Base-by-base conservation (phyloP, 83 land plant species). In the Thuja plicata region DNA sequence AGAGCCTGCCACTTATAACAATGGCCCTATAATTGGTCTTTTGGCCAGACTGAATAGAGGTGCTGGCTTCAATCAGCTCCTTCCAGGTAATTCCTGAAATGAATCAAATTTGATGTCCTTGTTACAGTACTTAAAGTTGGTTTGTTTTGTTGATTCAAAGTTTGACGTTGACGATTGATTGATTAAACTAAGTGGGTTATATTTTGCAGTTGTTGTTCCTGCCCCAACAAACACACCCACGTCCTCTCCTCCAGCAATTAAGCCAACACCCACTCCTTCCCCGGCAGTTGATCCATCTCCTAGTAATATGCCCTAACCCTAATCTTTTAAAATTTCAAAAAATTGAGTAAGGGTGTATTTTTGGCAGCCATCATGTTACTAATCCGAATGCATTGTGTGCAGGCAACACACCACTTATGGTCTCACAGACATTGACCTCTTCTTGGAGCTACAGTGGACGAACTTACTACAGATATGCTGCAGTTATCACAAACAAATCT, bases 1-100 rank as follows among this genome's bases (percentile, higher is more conserved):
- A 11, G 99, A 97, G 90, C 97, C 99, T n/a, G 92, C 99, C 48
- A 96, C 98, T 40, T 97, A 97, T 54, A 97, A 96, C 91, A 97
- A 95, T 88, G 97, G 95, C 24, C 98, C 98, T 30, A 73, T 95
- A 35, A 62, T 97, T 66, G 99, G 99, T 9, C 57, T 95, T 13
- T 82, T 97, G 66, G 98, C 99, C 35, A 88, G 98, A 9, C 92
- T 98, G 0, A 70, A 62, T 84, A 89, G 88, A 60, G 96, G 97
- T 43, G 88, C 91, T 24, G 93, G 93, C 15, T 90, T 85, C 70
- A 94, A 92, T 54, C 95, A 95, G 91, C 92, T 91, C 27, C 92
- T 95, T 88, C 90, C 96, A 52, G 95, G 96, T 96, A 92, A 27
- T 38, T 50, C 3, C 85, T 30, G 32, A 83, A 5, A 48, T 76